Evolutionary conservation across 2,329 filamentous ascomycete species (phyloP), one percentile per base, ranked within the genome.

Genomic region (Aspergillus arachidicola): DNA sequence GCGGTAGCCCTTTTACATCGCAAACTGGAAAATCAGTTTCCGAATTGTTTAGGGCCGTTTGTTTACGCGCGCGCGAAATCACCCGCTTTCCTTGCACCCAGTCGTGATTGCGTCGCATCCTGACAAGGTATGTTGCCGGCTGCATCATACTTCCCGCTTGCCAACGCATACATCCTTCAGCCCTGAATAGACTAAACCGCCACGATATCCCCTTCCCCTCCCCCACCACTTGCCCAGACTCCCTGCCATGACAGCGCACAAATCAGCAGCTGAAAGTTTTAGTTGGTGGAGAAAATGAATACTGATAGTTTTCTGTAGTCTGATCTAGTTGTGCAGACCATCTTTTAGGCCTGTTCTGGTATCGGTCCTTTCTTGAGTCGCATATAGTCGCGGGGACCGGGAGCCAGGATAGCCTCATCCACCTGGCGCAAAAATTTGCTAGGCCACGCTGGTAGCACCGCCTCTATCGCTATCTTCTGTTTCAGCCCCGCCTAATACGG

Each of bases 81-180:
- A 66, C 64, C 62, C 50, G 57, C 61, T 62, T 53, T 54, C 60
- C 55, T 63, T 67, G 64, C 64, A 59, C 66, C 62, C 58, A 69
- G 68, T 71, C 64, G 70, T 69, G 69, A 69, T 65, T 72, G 64
- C 71, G 71, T 77, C 60, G 68, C 60, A 67, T 64, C 61, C 77
- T 71, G 69, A 72, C 71, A 69, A 76, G 74, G 76, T 78, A 78
- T 72, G 76, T 75, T 66, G 64, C 67, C 69, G 66, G 68, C 71
- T 76, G 74, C 73, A 76, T 69, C 66, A 69, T 68, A 55, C 64
- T 65, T 67, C 68, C 68, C 70, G 68, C 70, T 71, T 78, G 76
- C 76, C 76, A 78, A 76, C 76, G 75, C 76, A 78, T 78, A 76
- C 76, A 74, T 75, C 69, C 70, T 66, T 70, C 65, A 68, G 66